phyloP scores from a whole-genome alignment of 371 early-diverging fungal species.

The Rhizopus microsporus region DNA sequence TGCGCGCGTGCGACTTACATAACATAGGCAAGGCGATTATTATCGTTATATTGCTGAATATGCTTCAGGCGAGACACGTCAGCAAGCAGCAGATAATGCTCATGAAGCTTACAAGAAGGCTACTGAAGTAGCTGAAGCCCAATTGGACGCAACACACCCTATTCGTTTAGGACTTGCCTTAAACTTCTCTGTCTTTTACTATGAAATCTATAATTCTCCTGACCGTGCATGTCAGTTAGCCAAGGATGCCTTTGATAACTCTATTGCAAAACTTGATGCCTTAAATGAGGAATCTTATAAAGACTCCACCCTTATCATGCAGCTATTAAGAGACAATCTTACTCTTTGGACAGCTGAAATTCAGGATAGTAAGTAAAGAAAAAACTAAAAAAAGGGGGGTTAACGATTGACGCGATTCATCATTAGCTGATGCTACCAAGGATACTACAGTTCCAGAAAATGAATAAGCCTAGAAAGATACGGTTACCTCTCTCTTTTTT shows the following conservation, averaged over 20 bases:
- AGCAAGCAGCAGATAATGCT: slow-evolving; percentile 85
- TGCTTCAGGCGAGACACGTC: slow-evolving; percentile 82
- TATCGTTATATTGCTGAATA: slow-evolving; percentile 99
- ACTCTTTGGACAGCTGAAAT: slow-evolving; percentile 99
- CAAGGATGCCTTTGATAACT: slow-evolving; percentile 99
- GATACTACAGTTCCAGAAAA: no score
- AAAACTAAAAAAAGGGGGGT: no score
- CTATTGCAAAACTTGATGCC: slow-evolving; percentile 97
- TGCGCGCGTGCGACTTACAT: background rate
- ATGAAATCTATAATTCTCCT: slow-evolving; percentile 98
- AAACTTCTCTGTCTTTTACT: slow-evolving; percentile 99
- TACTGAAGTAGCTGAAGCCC: slow-evolving; percentile 91
- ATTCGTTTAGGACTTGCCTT: slow-evolving; percentile 99
- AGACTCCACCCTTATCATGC: slow-evolving; percentile 99
- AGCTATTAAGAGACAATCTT: slow-evolving; percentile 99
- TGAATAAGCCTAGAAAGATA: no score
- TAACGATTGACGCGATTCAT: no score
- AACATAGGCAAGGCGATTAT: slow-evolving; percentile 96
- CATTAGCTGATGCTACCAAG: no score
- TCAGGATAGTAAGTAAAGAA: slow-evolving; percentile 65
- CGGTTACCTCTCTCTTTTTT: no score
- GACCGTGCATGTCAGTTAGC: slow-evolving; percentile 99
- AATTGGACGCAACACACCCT: slow-evolving; percentile 97
- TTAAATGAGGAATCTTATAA: slow-evolving; percentile 99
- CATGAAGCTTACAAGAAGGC: slow-evolving; percentile 97